phyloP scores from a whole-genome alignment of 805 yeast species.

The Lachancea nothofagi region DNA sequence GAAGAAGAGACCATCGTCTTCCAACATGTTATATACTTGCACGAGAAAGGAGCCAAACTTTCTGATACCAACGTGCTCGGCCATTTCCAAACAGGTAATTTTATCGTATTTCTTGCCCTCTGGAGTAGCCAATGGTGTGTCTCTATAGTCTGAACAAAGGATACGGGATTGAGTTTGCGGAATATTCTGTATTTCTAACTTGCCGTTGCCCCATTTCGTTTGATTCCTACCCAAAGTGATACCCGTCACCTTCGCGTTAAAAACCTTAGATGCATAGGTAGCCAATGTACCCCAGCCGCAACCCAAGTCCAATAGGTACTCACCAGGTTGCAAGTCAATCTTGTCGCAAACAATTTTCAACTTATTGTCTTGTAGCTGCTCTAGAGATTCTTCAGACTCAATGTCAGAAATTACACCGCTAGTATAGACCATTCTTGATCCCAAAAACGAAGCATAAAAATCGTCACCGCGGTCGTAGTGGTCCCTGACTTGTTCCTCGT shows the following conservation, averaged over 20 bases:
- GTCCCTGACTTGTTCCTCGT: slow-evolving; percentile 93
- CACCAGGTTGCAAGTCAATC: slow-evolving; percentile 67
- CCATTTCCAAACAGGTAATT: slow-evolving; percentile 90
- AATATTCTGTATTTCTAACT: slow-evolving; percentile 64
- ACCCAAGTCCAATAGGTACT: slow-evolving; percentile 74
- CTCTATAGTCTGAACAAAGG: slow-evolving; percentile 84
- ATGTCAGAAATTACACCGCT: slow-evolving; percentile 78
- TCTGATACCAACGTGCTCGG: slow-evolving; percentile 92
- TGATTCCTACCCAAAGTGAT: slow-evolving; percentile 86
- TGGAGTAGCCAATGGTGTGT: slow-evolving; percentile 67
- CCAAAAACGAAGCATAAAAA: slow-evolving; percentile 88
- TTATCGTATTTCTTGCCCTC: slow-evolving; percentile 54
- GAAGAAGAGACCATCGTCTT: slow-evolving; percentile 84
- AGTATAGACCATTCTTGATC: slow-evolving; percentile 92
- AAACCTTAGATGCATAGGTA: slow-evolving; percentile 71
- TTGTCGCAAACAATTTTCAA: slow-evolving; percentile 83
- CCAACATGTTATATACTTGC: slow-evolving; percentile 82
- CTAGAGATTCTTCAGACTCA: slow-evolving; percentile 64
- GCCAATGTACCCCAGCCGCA: slow-evolving; percentile 97
- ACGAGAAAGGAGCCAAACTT: slow-evolving; percentile 67
- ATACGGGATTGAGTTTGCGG: slow-evolving; percentile 64
- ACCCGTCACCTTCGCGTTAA: slow-evolving; percentile 86
- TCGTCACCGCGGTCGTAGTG: slow-evolving; percentile 96
- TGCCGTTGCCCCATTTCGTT: slow-evolving; percentile 80
- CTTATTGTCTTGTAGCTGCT: slow-evolving; percentile 83